Percentiles rank a stretch among this genome's conserved stretches.
Evolutionary conservation across 306 rosid genomes (phyloP).

Genomic region (Hylodesmum podocarpum): DNA sequence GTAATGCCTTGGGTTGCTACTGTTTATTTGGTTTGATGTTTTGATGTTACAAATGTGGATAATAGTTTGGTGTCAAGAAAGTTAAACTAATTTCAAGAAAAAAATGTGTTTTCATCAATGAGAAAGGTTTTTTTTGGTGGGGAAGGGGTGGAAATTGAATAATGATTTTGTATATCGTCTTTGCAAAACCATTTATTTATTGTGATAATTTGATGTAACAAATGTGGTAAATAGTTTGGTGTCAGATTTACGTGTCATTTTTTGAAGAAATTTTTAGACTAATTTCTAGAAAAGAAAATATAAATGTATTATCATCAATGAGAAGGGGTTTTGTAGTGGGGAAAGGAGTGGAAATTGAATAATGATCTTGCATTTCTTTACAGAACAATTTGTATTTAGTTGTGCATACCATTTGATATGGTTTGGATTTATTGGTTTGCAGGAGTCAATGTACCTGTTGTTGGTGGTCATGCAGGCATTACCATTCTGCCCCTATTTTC

Average conservation of each 20-base stretch:
- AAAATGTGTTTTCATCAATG: background rate
- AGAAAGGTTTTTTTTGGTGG: background rate
- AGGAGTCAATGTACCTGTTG: slow-evolving; percentile 96
- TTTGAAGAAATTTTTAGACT: background rate
- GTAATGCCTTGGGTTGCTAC: background rate
- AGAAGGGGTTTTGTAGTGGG: background rate
- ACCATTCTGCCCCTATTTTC: slow-evolving; percentile 97
- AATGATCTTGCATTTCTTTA: background rate
- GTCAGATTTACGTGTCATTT: no score
- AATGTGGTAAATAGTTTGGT: background rate
- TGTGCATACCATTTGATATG: background rate
- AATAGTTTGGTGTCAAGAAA: background rate
- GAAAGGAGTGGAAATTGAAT: slow-evolving; percentile 7
- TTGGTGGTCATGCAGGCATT: slow-evolving; percentile 97
- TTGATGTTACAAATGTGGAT: background rate
- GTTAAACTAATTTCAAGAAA: background rate
- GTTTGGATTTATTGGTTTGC: slow-evolving; percentile 39
- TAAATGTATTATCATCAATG: background rate
- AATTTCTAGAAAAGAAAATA: background rate
- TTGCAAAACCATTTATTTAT: background rate
- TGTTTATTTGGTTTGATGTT: background rate
- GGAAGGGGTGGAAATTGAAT: slow-evolving; percentile 7
- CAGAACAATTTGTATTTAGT: background rate
- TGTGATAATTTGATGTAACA: background rate
- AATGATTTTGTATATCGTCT: background rate